These are phyloP conservation scores for Claviceps spartinae DNA, from an alignment of 2,329 filamentous ascomycete species.

Conservation along the genomic window DNA sequence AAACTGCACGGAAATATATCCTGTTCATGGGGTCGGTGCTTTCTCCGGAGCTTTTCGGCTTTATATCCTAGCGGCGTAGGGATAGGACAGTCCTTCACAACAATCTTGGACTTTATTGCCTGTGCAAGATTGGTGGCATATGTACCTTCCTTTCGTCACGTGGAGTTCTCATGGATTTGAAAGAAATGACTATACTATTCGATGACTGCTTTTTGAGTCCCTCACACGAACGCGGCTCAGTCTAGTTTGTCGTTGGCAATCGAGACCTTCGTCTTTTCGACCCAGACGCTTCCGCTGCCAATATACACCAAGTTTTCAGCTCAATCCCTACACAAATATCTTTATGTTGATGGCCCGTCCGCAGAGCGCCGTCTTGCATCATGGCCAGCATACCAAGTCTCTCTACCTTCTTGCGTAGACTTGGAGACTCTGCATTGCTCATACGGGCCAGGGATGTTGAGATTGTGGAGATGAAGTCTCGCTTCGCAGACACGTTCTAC, in stretches of 20 bases:
- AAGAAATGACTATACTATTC: neutral
- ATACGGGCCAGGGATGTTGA: slow-evolving; percentile 19
- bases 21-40: no score
- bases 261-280: neutral
- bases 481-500: slow-evolving; percentile 15
- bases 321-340: slow-evolving; percentile 7
- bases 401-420: slow-evolving; percentile 17
- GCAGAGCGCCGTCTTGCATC: neutral
- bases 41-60: no score
- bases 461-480: slow-evolving; percentile 16
- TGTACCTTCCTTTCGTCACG: neutral
- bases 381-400: slow-evolving; percentile 1
- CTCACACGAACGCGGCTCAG: neutral
- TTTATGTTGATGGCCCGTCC: neutral
- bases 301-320: slow-evolving; percentile 12
- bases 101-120: no score
- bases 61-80: no score
- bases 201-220: neutral
- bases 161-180: neutral
- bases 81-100: no score
- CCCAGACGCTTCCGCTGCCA: slow-evolving; percentile 9
- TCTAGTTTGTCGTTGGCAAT: neutral
- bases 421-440: slow-evolving; percentile 21
- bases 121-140: neutral
- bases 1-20: no score